Evolutionary conservation across 1,139 yeast species (phyloP).

Genomic region (Kluyveromyces sp.): DNA sequence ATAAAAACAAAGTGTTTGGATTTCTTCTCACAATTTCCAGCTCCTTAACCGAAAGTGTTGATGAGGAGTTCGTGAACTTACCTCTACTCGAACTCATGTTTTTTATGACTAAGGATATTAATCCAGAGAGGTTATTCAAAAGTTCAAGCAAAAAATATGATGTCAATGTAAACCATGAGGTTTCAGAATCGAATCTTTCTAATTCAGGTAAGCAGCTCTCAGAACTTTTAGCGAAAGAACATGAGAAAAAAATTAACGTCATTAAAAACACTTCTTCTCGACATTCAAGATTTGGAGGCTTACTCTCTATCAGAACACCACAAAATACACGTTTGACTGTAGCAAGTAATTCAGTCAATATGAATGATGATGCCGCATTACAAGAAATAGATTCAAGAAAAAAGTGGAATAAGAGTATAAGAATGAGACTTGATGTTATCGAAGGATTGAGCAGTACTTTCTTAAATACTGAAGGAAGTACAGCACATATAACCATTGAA

Average conservation of each 20-base stretch:
- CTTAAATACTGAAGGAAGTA: slow-evolving; percentile 28
- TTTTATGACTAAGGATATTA: slow-evolving; percentile 51
- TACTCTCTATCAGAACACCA: slow-evolving; percentile 58
- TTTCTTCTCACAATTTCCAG: slow-evolving; percentile 63
- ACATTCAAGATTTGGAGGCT: slow-evolving; percentile 88
- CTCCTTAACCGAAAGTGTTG: slow-evolving; percentile 58
- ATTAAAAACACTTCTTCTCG: slow-evolving; percentile 55
- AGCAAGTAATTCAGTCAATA: slow-evolving; percentile 67
- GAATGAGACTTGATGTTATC: slow-evolving; percentile 41
- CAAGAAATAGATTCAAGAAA: slow-evolving; percentile 59
- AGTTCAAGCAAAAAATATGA: background rate
- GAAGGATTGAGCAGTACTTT: slow-evolving; percentile 31
- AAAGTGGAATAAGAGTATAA: slow-evolving; percentile 48
- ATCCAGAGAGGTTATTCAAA: slow-evolving; percentile 23
- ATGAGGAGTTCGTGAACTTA: slow-evolving; percentile 50
- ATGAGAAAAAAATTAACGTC: slow-evolving; percentile 42
- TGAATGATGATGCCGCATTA: slow-evolving; percentile 42
- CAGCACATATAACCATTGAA: slow-evolving; percentile 28
- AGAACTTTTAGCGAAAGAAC: slow-evolving; percentile 52
- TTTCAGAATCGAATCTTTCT: background rate
- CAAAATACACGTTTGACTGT: slow-evolving; percentile 55
- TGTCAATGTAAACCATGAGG: background rate
- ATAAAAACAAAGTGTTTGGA: slow-evolving; percentile 62
- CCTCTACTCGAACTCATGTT: slow-evolving; percentile 65
- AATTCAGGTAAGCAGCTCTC: slow-evolving; percentile 36